Conservation (phyloP, 2,329 filamentous ascomycete genomes). For the Cladosporium sp. region DNA sequence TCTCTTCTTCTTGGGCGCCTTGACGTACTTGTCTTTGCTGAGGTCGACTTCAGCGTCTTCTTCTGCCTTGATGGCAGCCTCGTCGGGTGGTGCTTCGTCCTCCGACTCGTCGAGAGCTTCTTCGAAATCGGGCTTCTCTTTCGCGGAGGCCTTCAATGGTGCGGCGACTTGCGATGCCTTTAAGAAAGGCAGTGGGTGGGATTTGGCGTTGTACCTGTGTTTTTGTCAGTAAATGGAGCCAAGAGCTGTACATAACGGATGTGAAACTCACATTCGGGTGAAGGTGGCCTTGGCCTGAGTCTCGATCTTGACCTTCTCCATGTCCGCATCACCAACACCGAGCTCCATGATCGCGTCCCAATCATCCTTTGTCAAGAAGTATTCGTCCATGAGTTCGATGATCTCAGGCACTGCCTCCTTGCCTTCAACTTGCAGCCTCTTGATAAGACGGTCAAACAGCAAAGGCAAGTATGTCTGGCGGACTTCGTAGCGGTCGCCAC, state of each 20-base stretch:
- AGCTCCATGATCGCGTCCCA: constrained; percentile 92
- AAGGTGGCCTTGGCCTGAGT: constrained; percentile 85
- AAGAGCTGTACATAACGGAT: background rate
- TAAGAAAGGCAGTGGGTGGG: constrained; percentile 93
- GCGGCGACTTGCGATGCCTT: constrained; percentile 78
- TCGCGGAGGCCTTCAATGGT: constrained; percentile 68
- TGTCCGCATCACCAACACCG: constrained; percentile 79
- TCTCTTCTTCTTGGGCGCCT: constrained; percentile 76
- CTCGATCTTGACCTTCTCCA: constrained; percentile 75
- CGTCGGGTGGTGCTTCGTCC: constrained; percentile 45
- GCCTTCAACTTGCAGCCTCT: constrained; percentile 72
- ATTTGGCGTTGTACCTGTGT: constrained; percentile 77
- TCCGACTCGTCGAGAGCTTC: constrained; percentile 92
- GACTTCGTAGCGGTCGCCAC: constrained; percentile 89
- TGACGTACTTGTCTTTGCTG: constrained; percentile 95
- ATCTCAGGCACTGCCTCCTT: constrained; percentile 79
- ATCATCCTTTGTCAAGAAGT: constrained; percentile 91
- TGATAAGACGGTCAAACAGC: constrained; percentile 78
- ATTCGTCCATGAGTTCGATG: constrained; percentile 95
- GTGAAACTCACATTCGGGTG: constrained; percentile 71
- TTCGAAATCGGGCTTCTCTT: constrained; percentile 87
- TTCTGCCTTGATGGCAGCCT: constrained; percentile 46
- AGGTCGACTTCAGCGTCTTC: constrained; percentile 80
- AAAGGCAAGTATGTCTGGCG: constrained; percentile 91
- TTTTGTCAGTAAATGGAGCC: constrained; percentile 24